A percentile compares a stretch with the other conserved stretches of the same genome.
phyloP scores from a whole-genome alignment of 768 basidiomycete species.

The Pisolithus albus region DNA sequence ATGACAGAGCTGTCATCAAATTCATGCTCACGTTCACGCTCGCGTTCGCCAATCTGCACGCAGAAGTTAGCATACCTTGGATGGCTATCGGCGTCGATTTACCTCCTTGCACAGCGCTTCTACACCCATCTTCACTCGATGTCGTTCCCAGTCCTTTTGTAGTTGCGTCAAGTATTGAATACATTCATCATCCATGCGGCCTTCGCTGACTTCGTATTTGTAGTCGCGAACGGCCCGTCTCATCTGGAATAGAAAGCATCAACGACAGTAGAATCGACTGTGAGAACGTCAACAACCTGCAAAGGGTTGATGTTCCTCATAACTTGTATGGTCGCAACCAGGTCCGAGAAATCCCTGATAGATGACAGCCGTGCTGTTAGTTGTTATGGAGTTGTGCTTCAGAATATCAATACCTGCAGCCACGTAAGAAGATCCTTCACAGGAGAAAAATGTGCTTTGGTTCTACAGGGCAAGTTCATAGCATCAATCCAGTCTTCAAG shows the following conservation, averaged over 20 bases:
- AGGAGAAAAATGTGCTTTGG: conserved; percentile 75
- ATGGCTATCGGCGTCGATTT: conserved; percentile 2
- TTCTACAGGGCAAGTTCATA: conserved; percentile 72
- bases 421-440: conserved; percentile 79
- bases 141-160: conserved; percentile 96
- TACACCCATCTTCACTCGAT: conserved; percentile 80
- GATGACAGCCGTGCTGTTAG: conserved; percentile 62
- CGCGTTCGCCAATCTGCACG: conserved; percentile 57
- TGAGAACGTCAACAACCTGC: conserved; percentile 47
- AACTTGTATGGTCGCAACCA: conserved; percentile 85
- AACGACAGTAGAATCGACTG: background rate
- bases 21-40: conserved; percentile 56
- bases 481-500: conserved; percentile 90
- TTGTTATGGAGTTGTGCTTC: background rate
- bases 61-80: conserved; percentile 1
- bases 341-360: conserved; percentile 77
- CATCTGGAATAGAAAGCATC: conserved; percentile 47
- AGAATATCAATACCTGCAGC: conserved; percentile 59
- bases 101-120: conserved; percentile 83
- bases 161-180: conserved; percentile 89
- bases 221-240: conserved; percentile 89
- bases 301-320: conserved; percentile 86
- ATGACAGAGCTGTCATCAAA: conserved; percentile 25
- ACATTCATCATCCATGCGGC: conserved; percentile 92
- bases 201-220: conserved; percentile 90